Evolutionary conservation across 2,329 filamentous ascomycete species (phyloP).

Genomic region (Pyrenophora graminea): DNA sequence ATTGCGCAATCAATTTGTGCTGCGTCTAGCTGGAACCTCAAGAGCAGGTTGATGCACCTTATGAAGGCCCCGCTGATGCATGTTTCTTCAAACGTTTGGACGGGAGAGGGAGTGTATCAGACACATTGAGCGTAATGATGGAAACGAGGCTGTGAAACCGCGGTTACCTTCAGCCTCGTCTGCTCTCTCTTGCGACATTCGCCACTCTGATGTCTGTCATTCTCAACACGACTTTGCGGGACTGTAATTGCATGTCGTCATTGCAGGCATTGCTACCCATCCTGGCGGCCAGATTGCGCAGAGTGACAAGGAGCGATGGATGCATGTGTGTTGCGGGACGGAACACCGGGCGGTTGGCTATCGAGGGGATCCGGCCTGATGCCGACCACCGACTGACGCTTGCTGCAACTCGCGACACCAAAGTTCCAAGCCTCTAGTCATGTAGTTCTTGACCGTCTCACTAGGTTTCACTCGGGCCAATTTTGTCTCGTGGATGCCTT

Average conservation of each 20-base stretch:
- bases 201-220: neutral
- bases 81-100: neutral
- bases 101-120: neutral
- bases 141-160: slow-evolving; percentile 12
- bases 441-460: neutral
- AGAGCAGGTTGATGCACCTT: neutral
- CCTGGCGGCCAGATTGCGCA: too few relatives aligned
- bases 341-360: too few relatives aligned
- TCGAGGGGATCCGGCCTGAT: too few relatives aligned
- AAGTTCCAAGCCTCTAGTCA: too few relatives aligned
- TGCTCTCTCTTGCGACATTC: neutral
- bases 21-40: neutral
- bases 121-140: neutral
- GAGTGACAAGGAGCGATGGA: too few relatives aligned
- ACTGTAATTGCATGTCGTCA: too few relatives aligned
- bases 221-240: too few relatives aligned
- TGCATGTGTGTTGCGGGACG: too few relatives aligned
- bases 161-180: neutral
- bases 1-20: neutral
- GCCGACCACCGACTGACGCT: too few relatives aligned
- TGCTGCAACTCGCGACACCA: too few relatives aligned
- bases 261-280: too few relatives aligned
- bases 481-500: neutral
- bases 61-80: neutral
- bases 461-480: neutral